Conservation (phyloP, 2,329 filamentous ascomycete genomes). For the Trichoderma gracile region DNA sequence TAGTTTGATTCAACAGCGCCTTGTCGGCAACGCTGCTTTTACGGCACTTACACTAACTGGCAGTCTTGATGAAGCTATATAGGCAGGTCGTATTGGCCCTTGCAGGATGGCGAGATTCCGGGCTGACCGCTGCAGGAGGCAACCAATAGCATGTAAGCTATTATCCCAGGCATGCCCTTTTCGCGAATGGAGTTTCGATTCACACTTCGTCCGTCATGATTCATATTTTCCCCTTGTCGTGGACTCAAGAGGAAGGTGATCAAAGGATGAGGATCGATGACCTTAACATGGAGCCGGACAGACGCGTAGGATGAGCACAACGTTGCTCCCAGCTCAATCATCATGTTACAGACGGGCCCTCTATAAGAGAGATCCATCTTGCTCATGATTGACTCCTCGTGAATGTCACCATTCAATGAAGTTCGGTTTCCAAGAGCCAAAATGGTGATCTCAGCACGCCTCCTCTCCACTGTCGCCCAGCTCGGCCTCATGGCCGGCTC, state of each 20-base stretch:
- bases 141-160: not conserved
- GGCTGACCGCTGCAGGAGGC: not conserved
- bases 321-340: not conserved
- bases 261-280: not conserved
- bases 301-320: conserved; percentile 6
- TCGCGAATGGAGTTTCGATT: not conserved
- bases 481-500: conserved; percentile 16
- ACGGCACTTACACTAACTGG: not conserved
- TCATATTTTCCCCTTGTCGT: not conserved
- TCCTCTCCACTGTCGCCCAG: not conserved
- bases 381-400: not conserved
- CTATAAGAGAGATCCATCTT: conserved; percentile 3
- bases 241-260: conserved; percentile 17
- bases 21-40: not conserved
- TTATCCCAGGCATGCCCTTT: not conserved
- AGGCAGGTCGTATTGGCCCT: conserved; percentile 18
- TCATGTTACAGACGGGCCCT: not conserved
- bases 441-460: conserved; percentile 6
- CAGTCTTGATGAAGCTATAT: not conserved
- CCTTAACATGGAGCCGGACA: not conserved
- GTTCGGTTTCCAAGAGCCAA: not conserved
- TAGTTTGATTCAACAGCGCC: not conserved
- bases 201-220: not conserved
- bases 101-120: not conserved
- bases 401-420: not conserved